A percentile compares a stretch with the other conserved stretches of the same genome.
Conservation (phyloP, 352 stramenopile species). For the Phytophthora pisi region DNA sequence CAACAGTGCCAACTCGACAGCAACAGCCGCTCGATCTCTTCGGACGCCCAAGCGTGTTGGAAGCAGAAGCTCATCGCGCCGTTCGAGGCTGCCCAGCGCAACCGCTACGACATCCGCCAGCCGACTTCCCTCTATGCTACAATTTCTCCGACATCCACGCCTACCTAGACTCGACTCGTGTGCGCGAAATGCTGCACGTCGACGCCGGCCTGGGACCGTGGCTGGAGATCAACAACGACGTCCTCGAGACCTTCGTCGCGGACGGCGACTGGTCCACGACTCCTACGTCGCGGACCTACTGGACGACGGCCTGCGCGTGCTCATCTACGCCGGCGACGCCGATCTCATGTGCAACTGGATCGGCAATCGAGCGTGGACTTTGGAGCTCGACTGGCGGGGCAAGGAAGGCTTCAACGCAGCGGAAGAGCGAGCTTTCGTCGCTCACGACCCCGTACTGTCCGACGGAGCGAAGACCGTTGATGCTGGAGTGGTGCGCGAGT, state of each 20-base stretch:
- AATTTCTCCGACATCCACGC: neutral
- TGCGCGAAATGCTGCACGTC: neutral
- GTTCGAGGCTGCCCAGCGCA: neutral
- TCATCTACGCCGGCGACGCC: neutral
- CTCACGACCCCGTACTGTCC: slow-evolving; percentile 21
- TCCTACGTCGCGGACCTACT: neutral
- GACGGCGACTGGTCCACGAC: neutral
- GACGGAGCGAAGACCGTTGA: slow-evolving; percentile 6
- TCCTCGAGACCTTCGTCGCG: neutral
- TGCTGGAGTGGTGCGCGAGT: slow-evolving; percentile 40
- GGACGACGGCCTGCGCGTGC: neutral
- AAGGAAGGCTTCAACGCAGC: slow-evolving; percentile 12
- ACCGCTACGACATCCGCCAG: neutral
- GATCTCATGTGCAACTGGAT: neutral
- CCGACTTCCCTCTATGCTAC: neutral
- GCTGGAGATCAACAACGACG: neutral
- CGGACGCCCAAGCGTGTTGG: neutral
- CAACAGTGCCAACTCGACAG: neutral
- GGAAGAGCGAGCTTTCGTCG: slow-evolving; percentile 35
- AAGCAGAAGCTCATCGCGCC: neutral
- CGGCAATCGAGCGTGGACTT: neutral
- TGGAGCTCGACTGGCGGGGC: neutral
- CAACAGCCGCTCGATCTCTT: neutral
- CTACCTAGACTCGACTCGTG: neutral
- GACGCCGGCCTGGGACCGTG: neutral